A percentile compares a stretch with the other conserved stretches of the same genome.
Conservation (phyloP, 768 basidiomycete genomes). For the Tulasnella calospora region DNA sequence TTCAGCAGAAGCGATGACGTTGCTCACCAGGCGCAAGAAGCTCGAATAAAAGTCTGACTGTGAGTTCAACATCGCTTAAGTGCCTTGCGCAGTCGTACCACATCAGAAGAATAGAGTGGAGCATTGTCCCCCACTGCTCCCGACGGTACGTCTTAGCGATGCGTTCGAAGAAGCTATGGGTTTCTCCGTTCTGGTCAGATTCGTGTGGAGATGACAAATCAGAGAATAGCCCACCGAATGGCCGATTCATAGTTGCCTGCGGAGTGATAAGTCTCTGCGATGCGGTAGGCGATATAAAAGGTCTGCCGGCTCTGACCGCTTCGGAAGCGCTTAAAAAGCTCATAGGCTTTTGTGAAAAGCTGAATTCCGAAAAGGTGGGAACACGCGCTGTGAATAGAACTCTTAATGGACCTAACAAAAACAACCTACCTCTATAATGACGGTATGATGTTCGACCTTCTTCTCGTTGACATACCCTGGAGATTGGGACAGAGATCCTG, state of each 20-base stretch:
- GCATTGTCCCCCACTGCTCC: conserved; percentile 73
- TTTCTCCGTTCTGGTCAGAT: background rate
- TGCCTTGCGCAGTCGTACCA: conserved; percentile 83
- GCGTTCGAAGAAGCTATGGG: conserved; percentile 78
- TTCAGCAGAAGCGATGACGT: background rate
- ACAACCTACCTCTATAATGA: conserved; percentile 69
- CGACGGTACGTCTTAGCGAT: conserved; percentile 84
- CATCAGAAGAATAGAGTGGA: conserved; percentile 65
- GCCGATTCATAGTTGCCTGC: conserved; percentile 83
- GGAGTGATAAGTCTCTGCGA: conserved; percentile 79
- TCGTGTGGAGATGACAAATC: background rate
- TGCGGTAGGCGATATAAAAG: conserved; percentile 84
- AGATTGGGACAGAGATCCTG: conserved; percentile 41
- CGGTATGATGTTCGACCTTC: conserved; percentile 80
- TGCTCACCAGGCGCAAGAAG: conserved; percentile 71
- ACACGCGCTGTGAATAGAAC: background rate
- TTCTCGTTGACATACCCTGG: conserved; percentile 85
- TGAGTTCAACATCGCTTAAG: conserved; percentile 69
- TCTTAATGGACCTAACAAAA: conserved; percentile 3
- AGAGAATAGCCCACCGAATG: conserved; percentile 53
- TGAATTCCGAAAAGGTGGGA: conserved; percentile 34
- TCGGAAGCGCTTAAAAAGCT: conserved; percentile 77
- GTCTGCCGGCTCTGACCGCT: conserved; percentile 70
- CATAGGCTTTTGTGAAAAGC: conserved; percentile 93
- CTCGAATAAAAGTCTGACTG: conserved; percentile 71